These are phyloP conservation scores for Teratosphaeriaceae sp. DNA, from an alignment of 2,329 filamentous ascomycete genomes.

Conservation along the genomic window DNA sequence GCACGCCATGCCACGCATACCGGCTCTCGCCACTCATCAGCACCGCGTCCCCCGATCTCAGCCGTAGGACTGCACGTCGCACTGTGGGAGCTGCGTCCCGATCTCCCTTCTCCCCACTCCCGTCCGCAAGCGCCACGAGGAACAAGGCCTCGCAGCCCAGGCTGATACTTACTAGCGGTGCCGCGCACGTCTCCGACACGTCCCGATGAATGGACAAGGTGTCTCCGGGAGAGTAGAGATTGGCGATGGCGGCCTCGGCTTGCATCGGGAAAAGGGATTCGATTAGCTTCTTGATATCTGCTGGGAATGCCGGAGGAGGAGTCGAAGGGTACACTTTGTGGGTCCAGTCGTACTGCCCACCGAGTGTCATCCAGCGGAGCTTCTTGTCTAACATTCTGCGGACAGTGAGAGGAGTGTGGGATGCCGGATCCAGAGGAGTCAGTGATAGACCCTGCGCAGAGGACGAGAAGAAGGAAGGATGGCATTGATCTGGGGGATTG, in stretches of 20 bases:
- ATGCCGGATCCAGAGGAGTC: too few relatives aligned
- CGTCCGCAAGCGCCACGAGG: conserved; percentile 63
- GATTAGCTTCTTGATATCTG: conserved; percentile 63
- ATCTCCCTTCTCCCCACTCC: conserved; percentile 19
- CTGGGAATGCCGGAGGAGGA: conserved; percentile 65
- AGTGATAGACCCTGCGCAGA: conserved; percentile 11
- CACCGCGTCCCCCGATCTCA: conserved; percentile 80
- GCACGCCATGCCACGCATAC: conserved; percentile 93
- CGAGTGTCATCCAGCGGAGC: conserved; percentile 88
- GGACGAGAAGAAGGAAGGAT: conserved; percentile 51
- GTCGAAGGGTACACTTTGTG: conserved; percentile 69
- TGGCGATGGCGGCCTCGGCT: conserved; percentile 87
- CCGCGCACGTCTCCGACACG: conserved; percentile 77
- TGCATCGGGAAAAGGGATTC: conserved; percentile 67
- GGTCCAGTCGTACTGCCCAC: conserved; percentile 96
- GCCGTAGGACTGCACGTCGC: conserved; percentile 50
- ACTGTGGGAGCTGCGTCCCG: conserved; percentile 1
- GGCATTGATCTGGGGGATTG: conserved; percentile 16
- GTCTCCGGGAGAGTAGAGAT: conserved; percentile 85
- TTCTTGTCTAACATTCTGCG: conserved; percentile 68
- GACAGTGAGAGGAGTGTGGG: conserved; percentile 70
- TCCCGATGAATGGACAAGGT: conserved; percentile 91
- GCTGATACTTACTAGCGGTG: conserved; percentile 75
- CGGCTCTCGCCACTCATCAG: conserved; percentile 79
- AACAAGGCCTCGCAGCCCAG: conserved; percentile 89